A percentile compares a stretch with the other conserved stretches of the same genome.
These are phyloP conservation scores for Trypanosoma theileri DNA, from an alignment of 208 protist genomes.

Conservation along the genomic window DNA sequence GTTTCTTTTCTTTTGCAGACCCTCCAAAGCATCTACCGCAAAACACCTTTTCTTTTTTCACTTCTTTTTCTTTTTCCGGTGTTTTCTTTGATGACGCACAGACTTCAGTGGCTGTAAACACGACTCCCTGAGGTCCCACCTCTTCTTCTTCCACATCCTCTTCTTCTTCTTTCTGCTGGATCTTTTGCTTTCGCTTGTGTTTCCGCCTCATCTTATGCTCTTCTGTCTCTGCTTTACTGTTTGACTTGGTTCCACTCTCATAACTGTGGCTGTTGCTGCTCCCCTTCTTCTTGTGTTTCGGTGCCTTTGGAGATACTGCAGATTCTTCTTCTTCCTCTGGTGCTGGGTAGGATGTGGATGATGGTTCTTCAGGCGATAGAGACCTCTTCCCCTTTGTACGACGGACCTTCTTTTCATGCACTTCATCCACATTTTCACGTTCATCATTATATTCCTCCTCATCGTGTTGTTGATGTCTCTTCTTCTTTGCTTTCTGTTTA, in stretches of 20 bases:
- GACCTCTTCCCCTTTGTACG: too few relatives aligned
- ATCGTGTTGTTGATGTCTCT: slow-evolving; percentile 18
- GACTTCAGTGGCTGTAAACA: neutral
- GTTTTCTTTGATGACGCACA: neutral
- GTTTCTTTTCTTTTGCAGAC: neutral
- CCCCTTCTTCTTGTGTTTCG: neutral
- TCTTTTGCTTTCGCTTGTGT: slow-evolving; percentile 15
- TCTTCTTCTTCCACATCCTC: slow-evolving; percentile 2
- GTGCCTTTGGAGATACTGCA: neutral
- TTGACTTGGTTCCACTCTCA: neutral
- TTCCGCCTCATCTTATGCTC: neutral
- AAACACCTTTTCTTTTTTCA: slow-evolving; percentile 10
- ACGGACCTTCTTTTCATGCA: neutral
- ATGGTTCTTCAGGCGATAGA: too few relatives aligned
- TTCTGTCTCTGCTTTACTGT: neutral
- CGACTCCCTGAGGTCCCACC: too few relatives aligned
- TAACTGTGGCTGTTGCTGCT: neutral
- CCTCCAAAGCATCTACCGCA: neutral
- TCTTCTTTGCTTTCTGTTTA: slow-evolving; percentile 39
- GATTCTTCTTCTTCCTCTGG: neutral
- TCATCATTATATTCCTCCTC: slow-evolving; percentile 10
- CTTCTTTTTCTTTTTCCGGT: neutral
- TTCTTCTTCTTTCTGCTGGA: neutral
- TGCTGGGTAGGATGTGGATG: too few relatives aligned
- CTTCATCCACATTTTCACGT: slow-evolving; percentile 11